Percentiles rank a stretch among this genome's conserved stretches.
phyloP scores from a whole-genome alignment of 2,329 filamentous ascomycete species.

The Ramularia endophylla region DNA sequence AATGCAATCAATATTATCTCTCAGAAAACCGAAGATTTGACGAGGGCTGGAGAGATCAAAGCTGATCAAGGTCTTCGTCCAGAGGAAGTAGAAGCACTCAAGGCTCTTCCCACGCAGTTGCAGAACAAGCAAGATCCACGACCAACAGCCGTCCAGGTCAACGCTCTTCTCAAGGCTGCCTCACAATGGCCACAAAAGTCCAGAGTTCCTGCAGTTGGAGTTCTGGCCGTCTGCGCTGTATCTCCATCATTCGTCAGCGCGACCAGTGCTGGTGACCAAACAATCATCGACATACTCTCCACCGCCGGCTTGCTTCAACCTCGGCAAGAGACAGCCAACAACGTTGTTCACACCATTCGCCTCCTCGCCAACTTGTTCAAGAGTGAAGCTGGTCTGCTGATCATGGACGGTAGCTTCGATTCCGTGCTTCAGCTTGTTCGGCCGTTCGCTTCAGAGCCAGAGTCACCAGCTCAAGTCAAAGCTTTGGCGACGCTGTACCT shows the following conservation, averaged over 20 bases:
- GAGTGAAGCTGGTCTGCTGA: slow-evolving; percentile 60
- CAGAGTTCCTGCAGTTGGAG: slow-evolving; percentile 76
- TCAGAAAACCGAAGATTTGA: slow-evolving; percentile 63
- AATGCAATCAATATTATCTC: slow-evolving; percentile 56
- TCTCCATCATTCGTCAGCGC: slow-evolving; percentile 60
- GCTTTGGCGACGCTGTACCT: slow-evolving; percentile 77
- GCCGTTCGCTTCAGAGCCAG: slow-evolving; percentile 51
- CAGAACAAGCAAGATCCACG: slow-evolving; percentile 46
- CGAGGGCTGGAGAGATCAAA: slow-evolving; percentile 38
- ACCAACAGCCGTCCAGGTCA: slow-evolving; percentile 40
- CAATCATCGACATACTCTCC: slow-evolving; percentile 57
- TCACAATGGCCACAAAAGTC: slow-evolving; percentile 75
- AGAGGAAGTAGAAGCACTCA: slow-evolving; percentile 59
- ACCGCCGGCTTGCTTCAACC: slow-evolving; percentile 52
- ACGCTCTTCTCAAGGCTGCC: slow-evolving; percentile 58
- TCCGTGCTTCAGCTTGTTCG: slow-evolving; percentile 59
- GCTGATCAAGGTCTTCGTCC: slow-evolving; percentile 63
- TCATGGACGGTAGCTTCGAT: slow-evolving; percentile 53
- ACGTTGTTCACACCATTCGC: slow-evolving; percentile 79
- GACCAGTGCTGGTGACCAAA: slow-evolving; percentile 46
- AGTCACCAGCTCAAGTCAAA: slow-evolving; percentile 62
- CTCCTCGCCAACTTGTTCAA: slow-evolving; percentile 79
- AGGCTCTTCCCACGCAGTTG: slow-evolving; percentile 56
- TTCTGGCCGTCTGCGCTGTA: slow-evolving; percentile 75
- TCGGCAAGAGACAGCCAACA: slow-evolving; percentile 61